Conservation (phyloP, 176 grass and related monocot genomes). For the Avena sativa region DNA sequence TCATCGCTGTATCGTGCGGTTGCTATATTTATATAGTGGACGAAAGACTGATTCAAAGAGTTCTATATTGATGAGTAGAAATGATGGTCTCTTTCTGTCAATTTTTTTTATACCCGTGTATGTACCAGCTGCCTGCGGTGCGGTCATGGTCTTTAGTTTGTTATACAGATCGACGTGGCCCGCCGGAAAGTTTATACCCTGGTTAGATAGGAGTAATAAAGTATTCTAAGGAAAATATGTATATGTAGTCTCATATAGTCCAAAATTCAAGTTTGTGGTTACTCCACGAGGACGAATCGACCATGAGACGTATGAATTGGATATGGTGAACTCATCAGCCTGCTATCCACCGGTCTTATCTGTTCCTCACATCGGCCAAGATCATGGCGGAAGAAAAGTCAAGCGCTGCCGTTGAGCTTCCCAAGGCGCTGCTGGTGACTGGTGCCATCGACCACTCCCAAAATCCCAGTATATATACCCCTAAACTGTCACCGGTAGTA, state of each 20-base stretch:
- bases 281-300: background rate
- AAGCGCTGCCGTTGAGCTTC: constrained; percentile 33
- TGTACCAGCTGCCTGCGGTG: too few species aligned
- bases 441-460: background rate
- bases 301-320: background rate
- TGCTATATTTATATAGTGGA: too few species aligned
- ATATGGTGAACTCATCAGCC: background rate
- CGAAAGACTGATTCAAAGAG: too few species aligned
- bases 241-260: background rate
- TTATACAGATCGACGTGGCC: too few species aligned
- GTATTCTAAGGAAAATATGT: too few species aligned
- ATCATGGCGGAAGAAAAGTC: constrained; percentile 1
- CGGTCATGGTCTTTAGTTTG: too few species aligned
- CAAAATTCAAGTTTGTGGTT: background rate
- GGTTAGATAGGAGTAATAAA: too few species aligned
- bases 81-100: background rate
- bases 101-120: too few species aligned
- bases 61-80: background rate
- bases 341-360: constrained; percentile 7
- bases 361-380: background rate
- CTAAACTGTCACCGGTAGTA: background rate
- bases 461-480: background rate
- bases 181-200: too few species aligned
- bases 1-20: too few species aligned
- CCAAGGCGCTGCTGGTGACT: constrained; percentile 16